Percentiles rank a stretch among this genome's conserved stretches.
These are phyloP conservation scores for Begonia loranthoides DNA, from an alignment of 306 rosid species.

Conservation along the genomic window DNA sequence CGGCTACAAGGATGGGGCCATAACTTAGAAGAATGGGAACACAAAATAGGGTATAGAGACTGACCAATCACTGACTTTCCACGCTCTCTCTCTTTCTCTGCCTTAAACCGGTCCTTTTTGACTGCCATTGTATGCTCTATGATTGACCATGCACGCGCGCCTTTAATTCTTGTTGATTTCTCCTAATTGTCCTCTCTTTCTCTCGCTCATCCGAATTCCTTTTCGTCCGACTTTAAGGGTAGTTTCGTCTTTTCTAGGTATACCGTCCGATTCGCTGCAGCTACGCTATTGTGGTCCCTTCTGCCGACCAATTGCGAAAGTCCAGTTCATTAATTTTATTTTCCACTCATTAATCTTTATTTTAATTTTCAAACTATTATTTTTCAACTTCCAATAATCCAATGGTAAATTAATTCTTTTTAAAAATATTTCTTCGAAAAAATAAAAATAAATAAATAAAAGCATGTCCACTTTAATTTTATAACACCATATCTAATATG, in stretches of 20 bases:
- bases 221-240: background rate
- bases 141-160: slow-evolving; percentile 16
- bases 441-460: no score
- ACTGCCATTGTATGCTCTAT: slow-evolving; percentile 5
- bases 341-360: no score
- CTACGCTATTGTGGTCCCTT: no score
- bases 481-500: no score
- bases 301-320: no score
- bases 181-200: slow-evolving; percentile 1
- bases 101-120: slow-evolving; percentile 3
- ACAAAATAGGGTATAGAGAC: background rate
- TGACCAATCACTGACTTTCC: slow-evolving; percentile 4
- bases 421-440: no score
- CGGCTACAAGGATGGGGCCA: slow-evolving; percentile 1
- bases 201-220: background rate
- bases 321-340: no score
- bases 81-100: background rate
- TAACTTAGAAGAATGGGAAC: background rate
- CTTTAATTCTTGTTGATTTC: background rate
- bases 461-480: no score
- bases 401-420: no score
- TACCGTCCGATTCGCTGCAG: no score
- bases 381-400: no score
- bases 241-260: background rate
- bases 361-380: no score